Percentiles rank a stretch among this genome's conserved stretches.
Conservation (phyloP, 1,139 yeast species). For the Candida neerlandica region DNA sequence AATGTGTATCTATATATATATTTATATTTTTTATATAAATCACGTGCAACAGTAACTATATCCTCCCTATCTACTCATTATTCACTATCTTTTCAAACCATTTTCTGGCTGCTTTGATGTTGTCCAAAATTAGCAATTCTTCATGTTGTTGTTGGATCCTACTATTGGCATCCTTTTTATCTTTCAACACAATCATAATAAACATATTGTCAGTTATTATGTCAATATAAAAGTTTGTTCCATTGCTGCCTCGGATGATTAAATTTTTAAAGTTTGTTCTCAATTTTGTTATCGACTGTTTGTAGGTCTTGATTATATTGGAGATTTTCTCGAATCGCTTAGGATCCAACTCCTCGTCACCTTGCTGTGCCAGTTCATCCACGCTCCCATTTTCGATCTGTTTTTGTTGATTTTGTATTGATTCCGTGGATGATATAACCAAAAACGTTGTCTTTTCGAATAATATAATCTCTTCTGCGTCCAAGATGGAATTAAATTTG, state of each 20-base stretch:
- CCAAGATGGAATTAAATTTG: slow-evolving; percentile 72
- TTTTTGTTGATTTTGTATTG: slow-evolving; percentile 32
- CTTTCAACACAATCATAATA: slow-evolving; percentile 68
- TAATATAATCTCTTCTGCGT: slow-evolving; percentile 87
- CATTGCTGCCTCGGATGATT: slow-evolving; percentile 71
- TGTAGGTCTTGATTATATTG: slow-evolving; percentile 90
- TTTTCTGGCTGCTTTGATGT: slow-evolving; percentile 65
- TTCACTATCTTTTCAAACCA: slow-evolving; percentile 65
- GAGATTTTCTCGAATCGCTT: slow-evolving; percentile 93
- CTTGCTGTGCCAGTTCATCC: slow-evolving; percentile 16
- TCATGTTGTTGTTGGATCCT: slow-evolving; percentile 48
- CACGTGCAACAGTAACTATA: no score
- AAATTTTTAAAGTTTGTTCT: slow-evolving; percentile 82
- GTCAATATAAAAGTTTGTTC: slow-evolving; percentile 68
- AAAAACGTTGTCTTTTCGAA: slow-evolving; percentile 94
- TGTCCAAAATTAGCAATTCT: slow-evolving; percentile 64
- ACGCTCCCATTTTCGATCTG: slow-evolving; percentile 10
- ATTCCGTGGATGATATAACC: slow-evolving; percentile 76
- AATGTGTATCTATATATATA: no score
- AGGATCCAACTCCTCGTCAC: slow-evolving; percentile 59
- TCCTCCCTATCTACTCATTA: slow-evolving; percentile 5
- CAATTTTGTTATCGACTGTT: slow-evolving; percentile 87
- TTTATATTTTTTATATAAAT: no score
- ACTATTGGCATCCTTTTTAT: slow-evolving; percentile 25
- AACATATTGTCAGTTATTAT: slow-evolving; percentile 73